Evolutionary conservation across 2,329 filamentous ascomycete genomes (phyloP).

Genomic region (Lecanicillium sp.): DNA sequence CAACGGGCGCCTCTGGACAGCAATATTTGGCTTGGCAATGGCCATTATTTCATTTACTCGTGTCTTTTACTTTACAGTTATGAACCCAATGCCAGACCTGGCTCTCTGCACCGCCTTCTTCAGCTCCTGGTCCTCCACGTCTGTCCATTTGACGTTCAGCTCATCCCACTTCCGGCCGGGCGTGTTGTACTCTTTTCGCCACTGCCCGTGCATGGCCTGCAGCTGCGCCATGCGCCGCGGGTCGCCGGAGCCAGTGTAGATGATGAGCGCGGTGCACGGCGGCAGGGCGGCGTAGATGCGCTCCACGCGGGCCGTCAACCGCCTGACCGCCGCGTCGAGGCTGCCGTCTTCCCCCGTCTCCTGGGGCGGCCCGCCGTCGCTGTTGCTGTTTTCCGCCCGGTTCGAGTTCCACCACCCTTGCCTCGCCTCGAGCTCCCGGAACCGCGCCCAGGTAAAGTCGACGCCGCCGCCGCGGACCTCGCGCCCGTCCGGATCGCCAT

Average conservation of each 20-base stretch:
- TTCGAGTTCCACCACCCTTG: slow-evolving; percentile 63
- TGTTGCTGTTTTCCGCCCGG: slow-evolving; percentile 28
- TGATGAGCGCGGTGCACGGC: slow-evolving; percentile 56
- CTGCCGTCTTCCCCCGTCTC: slow-evolving; percentile 10
- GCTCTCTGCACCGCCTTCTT: slow-evolving; percentile 48
- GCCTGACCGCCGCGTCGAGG: slow-evolving; percentile 38
- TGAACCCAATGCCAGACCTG: slow-evolving; percentile 55
- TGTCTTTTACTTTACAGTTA: slow-evolving; percentile 62
- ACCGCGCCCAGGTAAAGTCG: slow-evolving; percentile 59
- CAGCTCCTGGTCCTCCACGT: slow-evolving; percentile 56
- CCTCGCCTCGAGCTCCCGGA: slow-evolving; percentile 57
- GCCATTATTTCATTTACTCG: no score
- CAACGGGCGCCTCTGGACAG: no score
- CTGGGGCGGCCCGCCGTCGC: slow-evolving; percentile 25
- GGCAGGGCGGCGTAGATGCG: slow-evolving; percentile 52
- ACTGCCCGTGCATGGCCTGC: slow-evolving; percentile 52
- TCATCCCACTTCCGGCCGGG: slow-evolving; percentile 59
- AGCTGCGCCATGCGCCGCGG: slow-evolving; percentile 58
- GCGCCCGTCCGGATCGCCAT: slow-evolving; percentile 49
- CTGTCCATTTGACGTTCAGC: slow-evolving; percentile 60
- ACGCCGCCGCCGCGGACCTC: slow-evolving; percentile 53
- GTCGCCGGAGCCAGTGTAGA: slow-evolving; percentile 60
- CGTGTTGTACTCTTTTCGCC: slow-evolving; percentile 57
- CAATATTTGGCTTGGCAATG: no score
- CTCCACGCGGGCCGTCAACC: slow-evolving; percentile 40